A percentile compares a stretch with the other conserved stretches of the same genome.
phyloP scores from a whole-genome alignment of 331 rosid species.

The Erythrophleum ivorense region DNA sequence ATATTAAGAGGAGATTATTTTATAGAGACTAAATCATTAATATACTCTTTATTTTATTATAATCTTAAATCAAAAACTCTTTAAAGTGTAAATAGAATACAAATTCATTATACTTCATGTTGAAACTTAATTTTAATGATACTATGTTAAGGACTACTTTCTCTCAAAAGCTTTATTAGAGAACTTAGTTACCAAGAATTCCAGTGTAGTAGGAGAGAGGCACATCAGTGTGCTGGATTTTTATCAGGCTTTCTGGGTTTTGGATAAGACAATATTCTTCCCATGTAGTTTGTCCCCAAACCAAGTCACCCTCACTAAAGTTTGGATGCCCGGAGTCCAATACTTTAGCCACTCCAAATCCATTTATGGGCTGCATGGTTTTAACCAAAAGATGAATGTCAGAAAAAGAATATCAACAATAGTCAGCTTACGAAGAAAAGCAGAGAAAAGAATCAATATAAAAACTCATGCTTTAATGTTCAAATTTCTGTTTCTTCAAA shows the following conservation, averaged over 20 bases:
- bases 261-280: conserved; percentile 46
- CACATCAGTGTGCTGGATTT: conserved; percentile 52
- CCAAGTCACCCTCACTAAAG: conserved; percentile 42
- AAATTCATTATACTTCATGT: too few species aligned
- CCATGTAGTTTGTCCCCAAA: conserved; percentile 48
- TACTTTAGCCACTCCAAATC: conserved; percentile 51
- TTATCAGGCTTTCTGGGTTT: conserved; percentile 40
- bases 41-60: too few species aligned
- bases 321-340: conserved; percentile 41
- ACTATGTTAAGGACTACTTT: too few species aligned
- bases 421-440: neutral
- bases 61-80: too few species aligned
- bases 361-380: conserved; percentile 44
- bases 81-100: too few species aligned
- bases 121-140: too few species aligned
- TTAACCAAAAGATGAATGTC: neutral
- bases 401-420: neutral
- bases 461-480: neutral
- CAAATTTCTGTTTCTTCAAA: neutral
- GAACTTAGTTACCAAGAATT: conserved; percentile 50
- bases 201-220: conserved; percentile 57
- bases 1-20: too few species aligned
- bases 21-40: too few species aligned
- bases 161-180: neutral
- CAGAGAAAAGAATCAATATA: neutral